phyloP scores from a whole-genome alignment of 495 filamentous ascomycete species.

The Penicillium coffeae region DNA sequence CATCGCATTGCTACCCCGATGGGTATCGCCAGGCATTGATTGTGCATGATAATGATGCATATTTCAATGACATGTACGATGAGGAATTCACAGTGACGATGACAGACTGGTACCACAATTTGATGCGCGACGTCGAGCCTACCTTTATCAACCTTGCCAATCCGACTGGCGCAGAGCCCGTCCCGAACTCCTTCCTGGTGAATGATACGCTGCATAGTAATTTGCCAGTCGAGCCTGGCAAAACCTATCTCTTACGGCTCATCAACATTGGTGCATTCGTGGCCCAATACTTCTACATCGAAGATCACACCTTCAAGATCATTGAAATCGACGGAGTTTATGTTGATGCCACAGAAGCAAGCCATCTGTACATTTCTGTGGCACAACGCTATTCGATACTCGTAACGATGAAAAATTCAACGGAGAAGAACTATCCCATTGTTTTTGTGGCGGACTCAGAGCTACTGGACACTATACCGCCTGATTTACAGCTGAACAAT shows the following conservation, averaged over 20 bases:
- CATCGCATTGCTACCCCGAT: conserved; percentile 67
- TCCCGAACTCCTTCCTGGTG: conserved; percentile 51
- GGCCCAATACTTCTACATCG: conserved; percentile 75
- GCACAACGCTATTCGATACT: conserved; percentile 70
- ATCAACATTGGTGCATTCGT: conserved; percentile 74
- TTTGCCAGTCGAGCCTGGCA: conserved; percentile 63
- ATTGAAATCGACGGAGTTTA: conserved; percentile 54
- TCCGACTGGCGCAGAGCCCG: conserved; percentile 50
- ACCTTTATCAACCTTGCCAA: conserved; percentile 47
- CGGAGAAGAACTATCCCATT: conserved; percentile 63
- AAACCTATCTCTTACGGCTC: conserved; percentile 76
- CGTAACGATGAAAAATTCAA: conserved; percentile 61
- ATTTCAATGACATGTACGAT: conserved; percentile 60
- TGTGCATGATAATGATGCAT: conserved; percentile 61
- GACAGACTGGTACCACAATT: conserved; percentile 60
- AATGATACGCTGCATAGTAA: conserved; percentile 55
- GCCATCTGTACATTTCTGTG: conserved; percentile 62
- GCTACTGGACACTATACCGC: conserved; percentile 29
- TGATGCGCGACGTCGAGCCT: conserved; percentile 39
- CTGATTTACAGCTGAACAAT: conserved; percentile 55
- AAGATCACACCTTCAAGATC: conserved; percentile 61
- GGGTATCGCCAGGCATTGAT: conserved; percentile 69
- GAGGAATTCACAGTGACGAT: conserved; percentile 62
- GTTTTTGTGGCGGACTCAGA: conserved; percentile 35
- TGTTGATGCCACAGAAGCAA: conserved; percentile 52